Conservation (phyloP, 305 asterid species). For the Fraxinus sp. region DNA sequence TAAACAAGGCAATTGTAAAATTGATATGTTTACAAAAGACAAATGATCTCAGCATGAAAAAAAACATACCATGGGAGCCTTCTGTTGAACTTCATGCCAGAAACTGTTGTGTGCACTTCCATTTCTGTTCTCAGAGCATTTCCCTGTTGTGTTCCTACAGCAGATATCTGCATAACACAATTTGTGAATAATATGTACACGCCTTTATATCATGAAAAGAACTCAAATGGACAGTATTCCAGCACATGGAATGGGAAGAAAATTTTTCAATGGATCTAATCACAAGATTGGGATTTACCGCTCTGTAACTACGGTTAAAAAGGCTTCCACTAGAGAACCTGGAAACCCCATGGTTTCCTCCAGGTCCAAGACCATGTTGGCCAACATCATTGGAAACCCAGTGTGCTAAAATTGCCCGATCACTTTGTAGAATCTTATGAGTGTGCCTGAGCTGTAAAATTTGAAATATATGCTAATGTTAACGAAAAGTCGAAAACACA, state of each 20-base stretch:
- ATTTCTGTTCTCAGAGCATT: constrained; percentile 45
- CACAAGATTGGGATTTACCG: constrained; percentile 40
- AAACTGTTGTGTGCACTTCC: constrained; percentile 38
- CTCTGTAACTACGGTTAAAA: constrained; percentile 26
- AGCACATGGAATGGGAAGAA: constrained; percentile 5
- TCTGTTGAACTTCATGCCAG: constrained; percentile 45
- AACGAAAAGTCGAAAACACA: neutral
- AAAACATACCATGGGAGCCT: constrained; percentile 35
- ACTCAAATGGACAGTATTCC: constrained; percentile 14
- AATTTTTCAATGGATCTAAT: constrained; percentile 17
- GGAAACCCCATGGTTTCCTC: constrained; percentile 36
- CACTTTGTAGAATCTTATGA: constrained; percentile 47
- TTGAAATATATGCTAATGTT: constrained; percentile 15
- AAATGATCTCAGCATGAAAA: constrained; percentile 3
- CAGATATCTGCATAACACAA: constrained; percentile 42
- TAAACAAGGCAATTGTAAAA: constrained; percentile 19
- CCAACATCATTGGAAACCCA: constrained; percentile 54
- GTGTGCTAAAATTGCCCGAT: constrained; percentile 45
- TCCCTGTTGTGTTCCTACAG: constrained; percentile 38
- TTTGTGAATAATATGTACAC: neutral
- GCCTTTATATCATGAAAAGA: neutral
- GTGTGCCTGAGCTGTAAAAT: constrained; percentile 58
- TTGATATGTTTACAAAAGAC: constrained; percentile 1
- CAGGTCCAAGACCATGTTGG: constrained; percentile 34
- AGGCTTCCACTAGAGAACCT: constrained; percentile 37